phyloP scores from a whole-genome alignment of 2,329 filamentous ascomycete species.

The Aspergillus melleus region DNA sequence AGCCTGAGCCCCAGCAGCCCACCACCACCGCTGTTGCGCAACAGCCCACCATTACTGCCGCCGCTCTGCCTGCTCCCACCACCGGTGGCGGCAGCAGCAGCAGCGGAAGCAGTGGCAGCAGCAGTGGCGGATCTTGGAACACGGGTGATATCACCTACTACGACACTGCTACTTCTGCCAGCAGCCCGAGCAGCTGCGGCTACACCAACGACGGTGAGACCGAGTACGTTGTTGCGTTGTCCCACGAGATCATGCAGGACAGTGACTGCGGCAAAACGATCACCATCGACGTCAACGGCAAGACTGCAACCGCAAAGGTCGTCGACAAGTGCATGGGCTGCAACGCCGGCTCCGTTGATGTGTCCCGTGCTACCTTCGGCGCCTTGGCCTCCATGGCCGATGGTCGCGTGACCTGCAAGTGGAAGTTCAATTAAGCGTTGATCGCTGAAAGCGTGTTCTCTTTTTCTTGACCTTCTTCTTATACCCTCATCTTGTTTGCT shows the following conservation, averaged over 20 bases:
- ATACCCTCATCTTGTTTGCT: conserved; percentile 3
- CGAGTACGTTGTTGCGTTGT: conserved; percentile 69
- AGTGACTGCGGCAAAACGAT: conserved; percentile 69
- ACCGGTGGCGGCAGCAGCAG: conserved; percentile 11
- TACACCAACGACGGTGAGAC: conserved; percentile 56
- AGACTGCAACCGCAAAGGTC: conserved; percentile 59
- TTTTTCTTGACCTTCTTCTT: conserved; percentile 19
- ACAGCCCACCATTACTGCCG: not conserved
- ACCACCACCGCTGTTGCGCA: not conserved
- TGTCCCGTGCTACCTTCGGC: conserved; percentile 58
- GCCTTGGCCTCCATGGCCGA: conserved; percentile 43
- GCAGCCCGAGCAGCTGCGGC: conserved; percentile 57
- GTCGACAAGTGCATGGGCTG: conserved; percentile 79
- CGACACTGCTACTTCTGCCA: conserved; percentile 62
- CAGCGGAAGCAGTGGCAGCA: conserved; percentile 11
- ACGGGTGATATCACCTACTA: conserved; percentile 75
- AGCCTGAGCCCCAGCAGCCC: conserved; percentile 1
- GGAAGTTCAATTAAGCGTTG: conserved; percentile 39
- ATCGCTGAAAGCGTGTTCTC: conserved; percentile 20
- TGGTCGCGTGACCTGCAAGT: conserved; percentile 45
- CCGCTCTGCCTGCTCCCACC: not conserved
- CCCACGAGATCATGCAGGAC: conserved; percentile 66
- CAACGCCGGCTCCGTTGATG: conserved; percentile 56
- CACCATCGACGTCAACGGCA: conserved; percentile 62
- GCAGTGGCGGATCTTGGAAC: conserved; percentile 29